Base-by-base conservation (phyloP, 106 monocot species). In the Ottelia alismoides region DNA sequence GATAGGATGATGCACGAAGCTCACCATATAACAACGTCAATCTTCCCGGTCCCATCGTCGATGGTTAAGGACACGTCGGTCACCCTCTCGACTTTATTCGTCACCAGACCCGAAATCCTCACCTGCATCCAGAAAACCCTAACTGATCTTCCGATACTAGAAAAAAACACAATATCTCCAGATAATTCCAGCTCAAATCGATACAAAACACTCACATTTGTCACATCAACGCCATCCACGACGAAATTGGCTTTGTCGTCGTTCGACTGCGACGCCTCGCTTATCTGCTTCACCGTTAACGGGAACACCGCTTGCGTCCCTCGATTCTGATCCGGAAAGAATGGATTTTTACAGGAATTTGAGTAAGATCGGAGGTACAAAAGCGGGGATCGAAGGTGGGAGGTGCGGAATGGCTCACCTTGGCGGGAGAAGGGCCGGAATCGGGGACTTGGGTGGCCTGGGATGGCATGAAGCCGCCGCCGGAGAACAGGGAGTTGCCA, bases 251-350 rank as follows among this genome's bases (percentile, higher is more conserved):
- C 75, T 73, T 78, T 91, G 21, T 91, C 81, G n/a, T 85, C 84
- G 53, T 66, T 78, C 63, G n/a, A n/a, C n/a, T n/a, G n/a, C n/a
- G n/a, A n/a, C n/a, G n/a, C n/a, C n/a, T n/a, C n/a, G n/a, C n/a
- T 81, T 49, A 91, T 91, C 78, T 91, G 90, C 74, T 91, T 91
- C 72, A 91, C 78, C 14, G 81, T 91, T 2, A 91, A 68, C 25
- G 90, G 78, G 10, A 91, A 63, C 19, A 84, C 60, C 1, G 65
- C 62, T 45, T 81, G 77, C 9, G 66, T 27, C 11, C 62, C 64
- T 22, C 76, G 70, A 31, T 26, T 70, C 78, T 84, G 59, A n/a
- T n/a, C n/a, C n/a, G n/a, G n/a, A n/a, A n/a, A n/a, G n/a, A n/a
- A n/a, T n/a, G n/a, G n/a, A n/a, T n/a, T n/a, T n/a, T n/a, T n/a